Percentiles rank a stretch among this genome's conserved stretches.
phyloP scores from a whole-genome alignment of 805 yeast genomes.

The Metschnikowia hibisci region DNA sequence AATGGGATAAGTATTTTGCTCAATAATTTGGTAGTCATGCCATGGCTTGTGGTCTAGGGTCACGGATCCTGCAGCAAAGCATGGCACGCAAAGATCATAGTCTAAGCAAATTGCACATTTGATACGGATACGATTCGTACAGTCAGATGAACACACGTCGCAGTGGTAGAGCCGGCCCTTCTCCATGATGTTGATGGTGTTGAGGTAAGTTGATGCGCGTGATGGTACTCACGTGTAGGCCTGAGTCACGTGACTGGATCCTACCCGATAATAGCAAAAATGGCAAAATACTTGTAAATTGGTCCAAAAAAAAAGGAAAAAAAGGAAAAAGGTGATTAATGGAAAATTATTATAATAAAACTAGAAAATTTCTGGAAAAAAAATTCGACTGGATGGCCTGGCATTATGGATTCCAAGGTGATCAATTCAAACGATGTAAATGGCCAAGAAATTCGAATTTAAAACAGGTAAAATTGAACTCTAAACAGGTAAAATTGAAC shows the following conservation, averaged over 20 bases:
- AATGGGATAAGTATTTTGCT: slow-evolving; percentile 92
- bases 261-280: no score
- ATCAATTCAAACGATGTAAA: no score
- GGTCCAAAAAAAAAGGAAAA: no score
- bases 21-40: slow-evolving; percentile 89
- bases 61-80: slow-evolving; percentile 80
- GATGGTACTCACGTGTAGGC: slow-evolving; percentile 4
- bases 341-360: no score
- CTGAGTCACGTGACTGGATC: background rate
- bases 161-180: slow-evolving; percentile 64
- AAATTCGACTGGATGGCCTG: no score
- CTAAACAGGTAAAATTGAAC: no score
- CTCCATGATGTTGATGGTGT: slow-evolving; percentile 27
- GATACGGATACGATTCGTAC: slow-evolving; percentile 87
- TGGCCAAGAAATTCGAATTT: no score
- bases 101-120: slow-evolving; percentile 90
- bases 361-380: no score
- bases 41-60: slow-evolving; percentile 89
- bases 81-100: slow-evolving; percentile 96
- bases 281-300: no score
- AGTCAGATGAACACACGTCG: slow-evolving; percentile 94
- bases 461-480: no score
- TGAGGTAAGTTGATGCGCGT: slow-evolving; percentile 4
- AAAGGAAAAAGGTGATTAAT: no score
- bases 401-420: no score